A percentile compares a stretch with the other conserved stretches of the same genome.
phyloP scores from a whole-genome alignment of 768 basidiomycete genomes.

The Trametes maxima region DNA sequence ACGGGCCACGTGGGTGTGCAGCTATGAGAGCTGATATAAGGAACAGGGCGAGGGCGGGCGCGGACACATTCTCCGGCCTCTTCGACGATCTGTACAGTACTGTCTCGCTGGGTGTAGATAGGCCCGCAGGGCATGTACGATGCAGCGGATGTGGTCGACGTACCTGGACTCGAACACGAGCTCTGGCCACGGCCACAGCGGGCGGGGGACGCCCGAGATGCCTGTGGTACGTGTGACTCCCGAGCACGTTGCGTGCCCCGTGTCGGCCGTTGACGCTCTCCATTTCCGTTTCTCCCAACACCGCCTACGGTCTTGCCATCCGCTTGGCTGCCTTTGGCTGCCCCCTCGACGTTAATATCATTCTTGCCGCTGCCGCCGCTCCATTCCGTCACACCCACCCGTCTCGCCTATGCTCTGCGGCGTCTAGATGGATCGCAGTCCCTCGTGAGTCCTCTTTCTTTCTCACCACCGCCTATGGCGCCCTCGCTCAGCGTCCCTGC shows the following conservation, averaged over 20 bases:
- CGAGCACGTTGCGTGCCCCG: neutral
- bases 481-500: slow-evolving; percentile 7
- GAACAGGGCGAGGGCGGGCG: neutral
- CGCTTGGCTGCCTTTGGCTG: no score
- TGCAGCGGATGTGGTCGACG: slow-evolving; percentile 58
- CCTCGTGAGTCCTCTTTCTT: slow-evolving; percentile 22
- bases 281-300: slow-evolving; percentile 6
- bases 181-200: slow-evolving; percentile 14
- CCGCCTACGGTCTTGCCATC: neutral
- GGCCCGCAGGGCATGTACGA: slow-evolving; percentile 27
- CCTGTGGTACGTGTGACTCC: slow-evolving; percentile 26
- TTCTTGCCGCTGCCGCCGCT: neutral
- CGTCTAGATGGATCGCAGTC: slow-evolving; percentile 31
- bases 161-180: slow-evolving; percentile 43
- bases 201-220: slow-evolving; percentile 6
- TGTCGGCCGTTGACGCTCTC: slow-evolving; percentile 21
- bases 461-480: slow-evolving; percentile 15
- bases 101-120: slow-evolving; percentile 1
- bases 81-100: neutral
- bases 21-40: neutral
- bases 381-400: neutral
- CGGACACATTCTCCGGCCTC: neutral
- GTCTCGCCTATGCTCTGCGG: slow-evolving; percentile 22
- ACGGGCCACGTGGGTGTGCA: slow-evolving; percentile 6
- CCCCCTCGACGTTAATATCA: neutral